phyloP scores from a whole-genome alignment of 1,284 basidiomycete genomes.

The Cystobasidium pallidum region DNA sequence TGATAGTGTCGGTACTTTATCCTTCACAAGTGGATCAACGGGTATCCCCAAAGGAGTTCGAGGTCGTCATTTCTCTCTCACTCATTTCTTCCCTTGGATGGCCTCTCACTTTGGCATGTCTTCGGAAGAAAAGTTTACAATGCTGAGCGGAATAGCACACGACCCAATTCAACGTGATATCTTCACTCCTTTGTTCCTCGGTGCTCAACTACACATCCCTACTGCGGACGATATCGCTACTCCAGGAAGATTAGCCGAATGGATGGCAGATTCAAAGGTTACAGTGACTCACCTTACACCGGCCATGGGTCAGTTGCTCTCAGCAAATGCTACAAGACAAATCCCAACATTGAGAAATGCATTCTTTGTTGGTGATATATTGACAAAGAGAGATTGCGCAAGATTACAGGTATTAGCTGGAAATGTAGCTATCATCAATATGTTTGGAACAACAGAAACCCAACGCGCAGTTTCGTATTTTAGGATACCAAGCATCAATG shows the following conservation, averaged over 20 bases:
- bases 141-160: conserved; percentile 98
- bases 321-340: conserved; percentile 86
- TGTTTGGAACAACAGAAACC: conserved; percentile 99
- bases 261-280: conserved; percentile 91
- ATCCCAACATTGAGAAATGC: conserved; percentile 87
- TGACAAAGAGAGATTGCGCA: conserved; percentile 97
- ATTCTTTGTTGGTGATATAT: conserved; percentile 98
- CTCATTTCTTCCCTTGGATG: conserved; percentile 99
- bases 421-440: conserved; percentile 95
- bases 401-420: conserved; percentile 90
- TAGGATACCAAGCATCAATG: conserved; percentile 80
- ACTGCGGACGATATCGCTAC: conserved; percentile 97
- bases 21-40: conserved; percentile 96
- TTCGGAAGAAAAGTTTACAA: conserved; percentile 84
- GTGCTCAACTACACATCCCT: conserved; percentile 92
- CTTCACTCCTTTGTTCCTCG: conserved; percentile 98
- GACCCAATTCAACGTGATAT: conserved; percentile 99
- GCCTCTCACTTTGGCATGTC: conserved; percentile 79
- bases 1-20: conserved; percentile 91
- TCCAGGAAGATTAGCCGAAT: conserved; percentile 93
- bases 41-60: conserved; percentile 98
- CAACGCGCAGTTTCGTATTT: conserved; percentile 99
- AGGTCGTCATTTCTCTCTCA: conserved; percentile 92
- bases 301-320: conserved; percentile 98
- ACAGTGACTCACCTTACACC: conserved; percentile 96